Evolutionary conservation across 768 basidiomycete genomes (phyloP), one percentile per base, ranked within the genome.

Genomic region (Amanita rubescens): DNA sequence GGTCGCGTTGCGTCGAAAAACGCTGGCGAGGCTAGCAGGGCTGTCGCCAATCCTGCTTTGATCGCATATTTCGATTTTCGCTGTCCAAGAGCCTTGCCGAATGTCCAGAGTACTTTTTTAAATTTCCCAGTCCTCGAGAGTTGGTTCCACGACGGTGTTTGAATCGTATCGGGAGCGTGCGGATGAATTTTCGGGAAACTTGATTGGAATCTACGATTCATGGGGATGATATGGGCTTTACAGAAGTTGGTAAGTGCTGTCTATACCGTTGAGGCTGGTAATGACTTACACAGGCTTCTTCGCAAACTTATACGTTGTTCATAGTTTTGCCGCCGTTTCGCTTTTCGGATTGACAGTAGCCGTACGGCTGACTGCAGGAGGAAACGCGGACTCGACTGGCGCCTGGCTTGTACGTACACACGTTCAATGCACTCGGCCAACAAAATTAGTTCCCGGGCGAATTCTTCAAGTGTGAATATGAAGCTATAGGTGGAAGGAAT

Each of bases 381-480:
- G 65, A 59, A 72, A 33, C 30, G 55, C 59, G 1, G 34, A 41
- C 30, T 54, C 42, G 59, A 72, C 64, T 49, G 68, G 61, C 61
- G 58, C 44, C 80, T 75, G 63, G 91, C 86, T 35, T 82, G 78
- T 51, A 71, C 76, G 51, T 88, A 85, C 43, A 97, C 84, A 53
- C 85, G 76, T 48, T 82, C 76, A 76, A 97, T 89, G 7, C 90
- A 85, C 63, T 94, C 90, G 0, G 90, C 78, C 10, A 98, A 80
- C 17, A 81, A 82, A 30, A 87, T 74, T 48, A 95, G 68, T 66
- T 98, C 95, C 54, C 79, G 75, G 7, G 90, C 80, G 64, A 97
- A 97, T 64, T 98, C 96, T 68, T 99, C 93, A 41, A 97, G 66
- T 0, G 93, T 95, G 69, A 97, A 99, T 58, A 96, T 87, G 69